Conservation (phyloP, 306 rosid genomes). For the Prunus dulcis region DNA sequence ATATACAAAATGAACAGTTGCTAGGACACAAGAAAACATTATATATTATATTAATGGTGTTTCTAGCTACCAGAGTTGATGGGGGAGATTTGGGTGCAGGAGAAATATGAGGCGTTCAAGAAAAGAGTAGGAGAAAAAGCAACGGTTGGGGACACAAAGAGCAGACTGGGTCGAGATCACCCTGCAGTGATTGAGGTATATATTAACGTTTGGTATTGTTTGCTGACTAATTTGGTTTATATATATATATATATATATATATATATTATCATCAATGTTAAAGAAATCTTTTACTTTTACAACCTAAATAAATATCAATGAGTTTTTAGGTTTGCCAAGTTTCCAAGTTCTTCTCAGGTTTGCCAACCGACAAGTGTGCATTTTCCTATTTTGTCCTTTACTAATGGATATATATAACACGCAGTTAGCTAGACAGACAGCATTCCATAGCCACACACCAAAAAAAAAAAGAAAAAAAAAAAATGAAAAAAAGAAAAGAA, state of each 20-base stretch:
- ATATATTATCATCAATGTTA: not conserved
- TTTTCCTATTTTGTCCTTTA: too few species aligned
- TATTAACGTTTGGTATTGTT: too few species aligned
- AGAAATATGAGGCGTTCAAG: conserved; percentile 40
- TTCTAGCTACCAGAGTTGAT: not conserved
- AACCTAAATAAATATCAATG: not conserved
- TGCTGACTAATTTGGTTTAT: too few species aligned
- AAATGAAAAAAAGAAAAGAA: too few species aligned
- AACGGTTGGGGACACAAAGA: conserved; percentile 12
- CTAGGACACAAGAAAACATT: not conserved
- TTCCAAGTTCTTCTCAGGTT: too few species aligned
- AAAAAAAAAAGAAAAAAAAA: too few species aligned
- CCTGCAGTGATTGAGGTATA: conserved; percentile 48
- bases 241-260: too few species aligned
- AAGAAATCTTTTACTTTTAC: not conserved
- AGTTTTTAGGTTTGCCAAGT: too few species aligned
- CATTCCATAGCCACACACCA: too few species aligned
- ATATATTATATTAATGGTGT: not conserved
- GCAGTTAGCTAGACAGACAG: too few species aligned
- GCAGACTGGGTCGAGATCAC: conserved; percentile 32
- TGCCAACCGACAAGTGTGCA: too few species aligned
- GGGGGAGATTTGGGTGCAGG: conserved; percentile 30
- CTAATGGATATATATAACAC: too few species aligned
- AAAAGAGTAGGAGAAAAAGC: conserved; percentile 23
- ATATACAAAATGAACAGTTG: not conserved